These are phyloP conservation scores for Ogataea philodendri DNA, from an alignment of 805 yeast genomes.

Conservation along the genomic window DNA sequence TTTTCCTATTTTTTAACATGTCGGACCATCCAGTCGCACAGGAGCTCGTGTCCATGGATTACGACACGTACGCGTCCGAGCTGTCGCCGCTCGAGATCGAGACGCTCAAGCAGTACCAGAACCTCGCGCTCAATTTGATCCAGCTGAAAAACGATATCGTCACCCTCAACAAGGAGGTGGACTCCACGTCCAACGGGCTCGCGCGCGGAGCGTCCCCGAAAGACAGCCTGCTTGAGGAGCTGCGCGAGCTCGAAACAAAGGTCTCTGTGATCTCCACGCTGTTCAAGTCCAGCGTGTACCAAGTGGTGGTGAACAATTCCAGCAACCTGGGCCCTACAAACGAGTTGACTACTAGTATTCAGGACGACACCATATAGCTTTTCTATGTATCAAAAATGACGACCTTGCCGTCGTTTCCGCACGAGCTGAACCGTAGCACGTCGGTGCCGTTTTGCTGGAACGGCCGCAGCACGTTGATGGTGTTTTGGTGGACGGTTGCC, in stretches of 20 bases:
- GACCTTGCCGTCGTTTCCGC: slow-evolving; percentile 90
- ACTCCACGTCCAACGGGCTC: slow-evolving; percentile 27
- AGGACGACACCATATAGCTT: slow-evolving; percentile 15
- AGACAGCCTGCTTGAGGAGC: slow-evolving; percentile 22
- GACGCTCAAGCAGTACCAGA: slow-evolving; percentile 40
- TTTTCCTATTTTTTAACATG: slow-evolving; percentile 1
- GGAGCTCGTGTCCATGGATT: slow-evolving; percentile 24
- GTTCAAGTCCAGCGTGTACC: slow-evolving; percentile 34
- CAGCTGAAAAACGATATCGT: slow-evolving; percentile 26
- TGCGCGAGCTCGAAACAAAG: slow-evolving; percentile 26
- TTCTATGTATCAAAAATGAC: slow-evolving; percentile 61
- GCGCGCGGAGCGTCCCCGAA: slow-evolving; percentile 15
- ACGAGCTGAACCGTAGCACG: slow-evolving; percentile 61
- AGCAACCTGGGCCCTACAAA: slow-evolving; percentile 9
- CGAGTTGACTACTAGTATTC: slow-evolving; percentile 20
- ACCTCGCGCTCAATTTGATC: slow-evolving; percentile 34
- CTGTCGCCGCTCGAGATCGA: slow-evolving; percentile 35
- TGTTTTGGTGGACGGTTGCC: slow-evolving; percentile 86
- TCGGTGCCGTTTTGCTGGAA: slow-evolving; percentile 46
- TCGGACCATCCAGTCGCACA: slow-evolving; percentile 9
- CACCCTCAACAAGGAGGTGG: slow-evolving; percentile 22
- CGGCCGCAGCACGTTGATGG: slow-evolving; percentile 66
- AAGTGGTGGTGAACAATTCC: slow-evolving; percentile 23
- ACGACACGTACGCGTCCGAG: slow-evolving; percentile 29
- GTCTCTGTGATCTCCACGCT: slow-evolving; percentile 32